Conservation (phyloP, 805 yeast genomes). For the Candida suzukii region DNA sequence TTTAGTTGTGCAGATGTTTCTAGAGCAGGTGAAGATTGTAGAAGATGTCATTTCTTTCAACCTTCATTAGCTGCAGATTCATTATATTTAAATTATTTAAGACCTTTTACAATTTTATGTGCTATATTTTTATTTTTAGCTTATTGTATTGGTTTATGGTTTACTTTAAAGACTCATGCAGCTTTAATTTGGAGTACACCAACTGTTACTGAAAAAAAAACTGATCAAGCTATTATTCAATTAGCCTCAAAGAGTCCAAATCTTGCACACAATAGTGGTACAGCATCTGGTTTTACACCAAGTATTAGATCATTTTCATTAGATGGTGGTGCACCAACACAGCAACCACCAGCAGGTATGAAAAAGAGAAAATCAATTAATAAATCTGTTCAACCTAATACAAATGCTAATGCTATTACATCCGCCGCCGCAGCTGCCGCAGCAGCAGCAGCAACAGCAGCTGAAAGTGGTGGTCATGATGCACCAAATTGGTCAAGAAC, state of each 20-base stretch:
- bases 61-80: conserved; percentile 66
- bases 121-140: conserved; percentile 77
- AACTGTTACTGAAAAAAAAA: conserved; percentile 30
- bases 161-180: conserved; percentile 93
- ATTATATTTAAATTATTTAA: conserved; percentile 59
- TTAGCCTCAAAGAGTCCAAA: background rate
- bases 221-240: conserved; percentile 2
- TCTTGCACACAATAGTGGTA: conserved; percentile 8
- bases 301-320: background rate
- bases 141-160: conserved; percentile 82
- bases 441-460: conserved; percentile 11
- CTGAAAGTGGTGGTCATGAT: conserved; percentile 66
- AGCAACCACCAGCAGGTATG: background rate
- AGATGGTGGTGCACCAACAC: too few species aligned
- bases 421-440: background rate
- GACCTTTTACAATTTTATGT: conserved; percentile 78
- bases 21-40: conserved; percentile 38
- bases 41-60: conserved; percentile 68
- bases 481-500: conserved; percentile 95
- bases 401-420: too few species aligned
- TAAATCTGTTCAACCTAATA: too few species aligned
- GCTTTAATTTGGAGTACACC: conserved; percentile 89
- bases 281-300: conserved; percentile 4
- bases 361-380: conserved; percentile 1
- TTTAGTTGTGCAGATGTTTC: conserved; percentile 35